Percentiles rank a stretch among this genome's conserved stretches.
phyloP scores from a whole-genome alignment of 345 rosid species.

The Kandelia obovata region DNA sequence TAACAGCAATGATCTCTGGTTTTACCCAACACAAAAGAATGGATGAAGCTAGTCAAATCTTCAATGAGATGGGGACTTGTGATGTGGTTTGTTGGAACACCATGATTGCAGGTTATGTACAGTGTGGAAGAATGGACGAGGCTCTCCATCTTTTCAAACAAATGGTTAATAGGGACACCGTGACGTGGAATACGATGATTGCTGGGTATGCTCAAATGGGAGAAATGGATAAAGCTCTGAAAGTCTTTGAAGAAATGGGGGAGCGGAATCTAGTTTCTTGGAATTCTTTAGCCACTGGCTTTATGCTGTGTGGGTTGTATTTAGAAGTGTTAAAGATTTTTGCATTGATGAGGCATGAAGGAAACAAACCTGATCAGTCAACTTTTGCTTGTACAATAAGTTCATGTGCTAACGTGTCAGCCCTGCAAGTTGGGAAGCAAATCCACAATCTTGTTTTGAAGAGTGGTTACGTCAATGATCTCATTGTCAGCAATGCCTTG shows the following conservation, averaged over 20 bases:
- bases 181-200: conserved; percentile 49
- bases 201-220: conserved; percentile 38
- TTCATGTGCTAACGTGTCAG: conserved; percentile 66
- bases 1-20: conserved; percentile 39
- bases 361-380: conserved; percentile 61
- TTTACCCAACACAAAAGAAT: conserved; percentile 23
- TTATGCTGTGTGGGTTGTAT: conserved; percentile 53
- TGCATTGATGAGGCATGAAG: conserved; percentile 49
- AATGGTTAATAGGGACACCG: conserved; percentile 36
- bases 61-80: conserved; percentile 21
- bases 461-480: conserved; percentile 15
- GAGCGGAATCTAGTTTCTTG: conserved; percentile 62
- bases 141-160: conserved; percentile 29
- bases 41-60: conserved; percentile 34
- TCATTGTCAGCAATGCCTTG: conserved; percentile 24
- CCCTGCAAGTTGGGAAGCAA: conserved; percentile 33
- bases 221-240: conserved; percentile 24
- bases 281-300: conserved; percentile 70
- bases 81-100: conserved; percentile 41
- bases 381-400: conserved; percentile 68
- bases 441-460: conserved; percentile 32
- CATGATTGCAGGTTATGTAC: conserved; percentile 40
- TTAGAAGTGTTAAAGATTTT: conserved; percentile 54
- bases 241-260: conserved; percentile 41
- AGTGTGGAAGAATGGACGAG: conserved; percentile 29